phyloP scores from a whole-genome alignment of 768 basidiomycete species.

The Xerocomellus amylosporus region DNA sequence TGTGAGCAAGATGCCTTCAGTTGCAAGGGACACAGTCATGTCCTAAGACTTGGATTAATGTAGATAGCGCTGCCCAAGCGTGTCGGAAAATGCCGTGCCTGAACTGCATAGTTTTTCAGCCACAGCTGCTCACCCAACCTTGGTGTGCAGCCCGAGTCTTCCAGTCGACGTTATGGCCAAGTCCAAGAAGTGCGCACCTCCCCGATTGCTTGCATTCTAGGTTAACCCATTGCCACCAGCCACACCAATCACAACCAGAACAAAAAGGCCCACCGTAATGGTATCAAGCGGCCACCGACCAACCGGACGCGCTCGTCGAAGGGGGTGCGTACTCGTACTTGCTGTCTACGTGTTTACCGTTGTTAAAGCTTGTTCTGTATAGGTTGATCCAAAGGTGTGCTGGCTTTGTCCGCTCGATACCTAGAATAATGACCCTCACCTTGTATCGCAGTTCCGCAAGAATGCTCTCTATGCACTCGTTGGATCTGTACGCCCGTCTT shows the following conservation, averaged over 20 bases:
- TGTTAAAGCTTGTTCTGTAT: constrained; percentile 2
- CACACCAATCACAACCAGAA: constrained; percentile 96
- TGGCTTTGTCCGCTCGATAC: not conserved
- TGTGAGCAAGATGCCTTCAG: too few relatives aligned
- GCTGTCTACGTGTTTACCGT: not conserved
- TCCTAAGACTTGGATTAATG: too few relatives aligned
- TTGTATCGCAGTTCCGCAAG: constrained; percentile 66
- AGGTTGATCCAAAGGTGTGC: constrained; percentile 82
- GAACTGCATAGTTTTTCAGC: constrained; percentile 36
- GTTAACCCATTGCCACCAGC: constrained; percentile 44
- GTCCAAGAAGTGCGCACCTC: constrained; percentile 83
- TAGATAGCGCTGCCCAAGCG: too few relatives aligned
- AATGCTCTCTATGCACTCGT: constrained; percentile 70
- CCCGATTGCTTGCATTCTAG: constrained; percentile 2
- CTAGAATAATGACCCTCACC: not conserved
- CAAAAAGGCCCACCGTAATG: constrained; percentile 97
- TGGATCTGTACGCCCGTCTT: constrained; percentile 61
- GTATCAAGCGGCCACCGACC: constrained; percentile 81
- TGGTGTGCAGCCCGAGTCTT: not conserved
- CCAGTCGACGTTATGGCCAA: constrained; percentile 73
- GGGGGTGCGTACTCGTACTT: constrained; percentile 66
- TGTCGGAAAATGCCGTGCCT: constrained; percentile 21
- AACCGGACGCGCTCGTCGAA: constrained; percentile 76
- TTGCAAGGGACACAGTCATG: too few relatives aligned
- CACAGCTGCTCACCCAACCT: constrained; percentile 13